A percentile compares a stretch with the other conserved stretches of the same genome.
Evolutionary conservation across 345 rosid genomes (phyloP).

Genomic region (Pistacia atlantica): DNA sequence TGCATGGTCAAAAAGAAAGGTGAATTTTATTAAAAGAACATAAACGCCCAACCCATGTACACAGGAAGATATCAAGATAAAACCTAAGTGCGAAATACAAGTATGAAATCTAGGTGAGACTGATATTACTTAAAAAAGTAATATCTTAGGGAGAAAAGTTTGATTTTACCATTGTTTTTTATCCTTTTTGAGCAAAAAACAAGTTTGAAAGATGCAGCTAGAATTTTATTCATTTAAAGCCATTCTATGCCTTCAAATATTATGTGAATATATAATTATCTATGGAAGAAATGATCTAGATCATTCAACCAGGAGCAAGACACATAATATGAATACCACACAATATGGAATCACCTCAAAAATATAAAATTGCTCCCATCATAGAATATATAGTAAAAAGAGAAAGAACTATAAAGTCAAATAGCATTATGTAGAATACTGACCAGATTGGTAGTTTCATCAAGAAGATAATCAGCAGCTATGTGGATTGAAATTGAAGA

Average conservation of each 20-base stretch:
- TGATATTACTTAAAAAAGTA: neutral
- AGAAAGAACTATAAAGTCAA: neutral
- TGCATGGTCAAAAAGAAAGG: neutral
- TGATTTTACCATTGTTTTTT: neutral
- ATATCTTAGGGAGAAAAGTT: neutral
- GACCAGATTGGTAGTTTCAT: slow-evolving; percentile 71
- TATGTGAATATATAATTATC: neutral
- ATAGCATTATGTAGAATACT: slow-evolving; percentile 15
- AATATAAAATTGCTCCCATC: neutral
- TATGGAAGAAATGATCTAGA: neutral
- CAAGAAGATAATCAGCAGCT: slow-evolving; percentile 87
- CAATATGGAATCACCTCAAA: neutral
- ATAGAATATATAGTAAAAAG: neutral
- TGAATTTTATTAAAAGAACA: neutral
- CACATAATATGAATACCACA: neutral
- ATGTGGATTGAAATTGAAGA: slow-evolving; percentile 92
- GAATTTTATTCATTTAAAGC: neutral
- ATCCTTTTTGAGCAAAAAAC: neutral
- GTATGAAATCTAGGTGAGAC: neutral
- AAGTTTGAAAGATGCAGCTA: neutral
- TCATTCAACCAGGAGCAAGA: neutral
- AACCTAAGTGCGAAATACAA: neutral
- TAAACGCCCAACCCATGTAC: neutral
- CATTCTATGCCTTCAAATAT: neutral
- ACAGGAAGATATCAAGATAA: neutral